Conservation (phyloP, 2,329 filamentous ascomycete genomes). For the Ophiostoma ulmi region DNA sequence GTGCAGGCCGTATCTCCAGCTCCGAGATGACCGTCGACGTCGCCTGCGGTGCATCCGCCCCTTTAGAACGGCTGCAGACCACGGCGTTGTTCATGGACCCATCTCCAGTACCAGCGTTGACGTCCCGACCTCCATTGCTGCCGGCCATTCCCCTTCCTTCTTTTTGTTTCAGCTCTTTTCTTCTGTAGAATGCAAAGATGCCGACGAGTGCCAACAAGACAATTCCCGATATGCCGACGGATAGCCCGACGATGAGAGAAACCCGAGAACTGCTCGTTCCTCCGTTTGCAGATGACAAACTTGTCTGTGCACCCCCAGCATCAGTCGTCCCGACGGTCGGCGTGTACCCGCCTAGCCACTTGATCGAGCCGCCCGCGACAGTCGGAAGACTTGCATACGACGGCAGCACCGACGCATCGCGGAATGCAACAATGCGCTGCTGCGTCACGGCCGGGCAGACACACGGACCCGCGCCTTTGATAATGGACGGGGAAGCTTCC, state of each 20-base stretch:
- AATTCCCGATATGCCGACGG: neutral
- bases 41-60: neutral
- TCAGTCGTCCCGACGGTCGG: slow-evolving; percentile 25
- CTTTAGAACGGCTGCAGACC: neutral
- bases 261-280: neutral
- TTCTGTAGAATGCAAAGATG: neutral
- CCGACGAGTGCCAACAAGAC: neutral
- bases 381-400: slow-evolving; percentile 32
- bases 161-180: neutral
- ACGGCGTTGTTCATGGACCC: slow-evolving; percentile 2
- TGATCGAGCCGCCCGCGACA: slow-evolving; percentile 30
- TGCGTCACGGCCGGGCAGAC: slow-evolving; percentile 32
- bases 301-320: neutral
- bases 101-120: slow-evolving; percentile 10
- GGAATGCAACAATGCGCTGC: slow-evolving; percentile 30
- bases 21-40: slow-evolving; percentile 21
- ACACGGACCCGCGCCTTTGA: slow-evolving; percentile 31
- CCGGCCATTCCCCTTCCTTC: neutral
- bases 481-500: slow-evolving; percentile 26
- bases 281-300: neutral
- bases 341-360: slow-evolving; percentile 29
- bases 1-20: slow-evolving; percentile 24
- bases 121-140: neutral
- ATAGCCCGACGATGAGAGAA: slow-evolving; percentile 1
- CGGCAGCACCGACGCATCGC: slow-evolving; percentile 29